These are phyloP conservation scores for Aschersonia sp. DNA, from an alignment of 2,329 filamentous ascomycete genomes.

Conservation along the genomic window DNA sequence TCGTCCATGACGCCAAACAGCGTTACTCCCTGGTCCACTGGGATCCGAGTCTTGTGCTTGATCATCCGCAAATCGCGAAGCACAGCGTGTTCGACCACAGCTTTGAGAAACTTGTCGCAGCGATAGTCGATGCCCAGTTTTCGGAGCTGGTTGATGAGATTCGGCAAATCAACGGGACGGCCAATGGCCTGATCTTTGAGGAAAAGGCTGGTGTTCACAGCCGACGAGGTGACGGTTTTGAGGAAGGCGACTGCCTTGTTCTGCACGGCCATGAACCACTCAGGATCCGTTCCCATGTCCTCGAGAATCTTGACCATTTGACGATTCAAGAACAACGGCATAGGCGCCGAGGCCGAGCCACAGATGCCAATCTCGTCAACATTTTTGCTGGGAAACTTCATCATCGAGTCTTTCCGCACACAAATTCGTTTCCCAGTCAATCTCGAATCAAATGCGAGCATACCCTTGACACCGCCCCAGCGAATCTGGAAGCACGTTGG, in stretches of 20 bases:
- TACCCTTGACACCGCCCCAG: slow-evolving; percentile 61
- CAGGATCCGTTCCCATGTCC: slow-evolving; percentile 47
- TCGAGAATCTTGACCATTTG: slow-evolving; percentile 74
- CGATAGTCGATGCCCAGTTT: slow-evolving; percentile 48
- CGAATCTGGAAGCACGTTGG: slow-evolving; percentile 64
- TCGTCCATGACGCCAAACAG: slow-evolving; percentile 79
- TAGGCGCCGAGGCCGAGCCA: slow-evolving; percentile 49
- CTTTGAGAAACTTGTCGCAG: slow-evolving; percentile 53
- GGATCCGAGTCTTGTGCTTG: slow-evolving; percentile 68
- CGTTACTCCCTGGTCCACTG: slow-evolving; percentile 54
- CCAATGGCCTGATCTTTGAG: slow-evolving; percentile 48
- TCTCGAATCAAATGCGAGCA: slow-evolving; percentile 54
- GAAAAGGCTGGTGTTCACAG: slow-evolving; percentile 50
- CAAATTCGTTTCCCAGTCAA: slow-evolving; percentile 42
- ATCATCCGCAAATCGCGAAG: slow-evolving; percentile 57
- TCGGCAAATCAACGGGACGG: slow-evolving; percentile 41
- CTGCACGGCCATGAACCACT: slow-evolving; percentile 53
- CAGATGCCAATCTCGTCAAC: slow-evolving; percentile 53
- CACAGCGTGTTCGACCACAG: slow-evolving; percentile 53
- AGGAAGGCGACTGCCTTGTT: slow-evolving; percentile 44
- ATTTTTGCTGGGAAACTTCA: slow-evolving; percentile 52
- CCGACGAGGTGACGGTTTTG: slow-evolving; percentile 39
- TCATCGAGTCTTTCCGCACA: slow-evolving; percentile 58
- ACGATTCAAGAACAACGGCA: slow-evolving; percentile 59
- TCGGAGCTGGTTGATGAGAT: slow-evolving; percentile 44